A percentile compares a stretch with the other conserved stretches of the same genome.
Evolutionary conservation across 495 filamentous ascomycete species (phyloP).

Genomic region (Penicillium subrubescens): DNA sequence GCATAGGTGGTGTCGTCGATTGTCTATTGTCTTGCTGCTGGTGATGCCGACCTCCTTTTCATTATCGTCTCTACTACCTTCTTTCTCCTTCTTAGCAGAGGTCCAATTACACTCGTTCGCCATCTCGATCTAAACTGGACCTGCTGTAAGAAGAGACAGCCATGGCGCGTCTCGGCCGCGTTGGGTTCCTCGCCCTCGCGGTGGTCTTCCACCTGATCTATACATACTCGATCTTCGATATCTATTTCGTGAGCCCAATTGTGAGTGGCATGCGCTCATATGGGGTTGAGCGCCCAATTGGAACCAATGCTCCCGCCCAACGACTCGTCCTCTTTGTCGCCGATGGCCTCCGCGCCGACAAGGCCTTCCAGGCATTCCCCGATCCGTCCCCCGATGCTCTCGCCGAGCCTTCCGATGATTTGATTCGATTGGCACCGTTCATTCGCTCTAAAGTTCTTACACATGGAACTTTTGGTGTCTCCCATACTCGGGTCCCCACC

Average conservation of each 20-base stretch:
- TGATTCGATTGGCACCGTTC: slow-evolving; percentile 86
- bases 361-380: slow-evolving; percentile 91
- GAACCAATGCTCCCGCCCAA: slow-evolving; percentile 75
- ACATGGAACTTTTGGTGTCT: slow-evolving; percentile 97
- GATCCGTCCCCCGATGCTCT: slow-evolving; percentile 76
- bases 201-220: slow-evolving; percentile 94
- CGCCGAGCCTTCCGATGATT: slow-evolving; percentile 53
- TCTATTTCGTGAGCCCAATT: slow-evolving; percentile 98
- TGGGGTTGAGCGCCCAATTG: slow-evolving; percentile 61
- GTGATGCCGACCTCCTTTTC: slow-evolving; percentile 27
- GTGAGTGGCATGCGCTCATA: slow-evolving; percentile 92
- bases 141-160: slow-evolving; percentile 20
- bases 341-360: slow-evolving; percentile 97
- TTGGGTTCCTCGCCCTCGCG: slow-evolving; percentile 88
- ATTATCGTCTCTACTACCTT: slow-evolving; percentile 15
- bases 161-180: slow-evolving; percentile 82
- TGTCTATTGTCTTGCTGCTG: background rate
- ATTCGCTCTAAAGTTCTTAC: slow-evolving; percentile 84
- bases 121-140: background rate
- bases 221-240: slow-evolving; percentile 96
- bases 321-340: slow-evolving; percentile 94
- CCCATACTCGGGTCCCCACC: slow-evolving; percentile 95
- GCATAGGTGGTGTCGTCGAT: background rate
- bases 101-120: slow-evolving; percentile 25
- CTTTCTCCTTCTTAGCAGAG: slow-evolving; percentile 18